Base-by-base conservation (phyloP, 495 filamentous ascomycete species). In the Annulohypoxylon nitens region DNA sequence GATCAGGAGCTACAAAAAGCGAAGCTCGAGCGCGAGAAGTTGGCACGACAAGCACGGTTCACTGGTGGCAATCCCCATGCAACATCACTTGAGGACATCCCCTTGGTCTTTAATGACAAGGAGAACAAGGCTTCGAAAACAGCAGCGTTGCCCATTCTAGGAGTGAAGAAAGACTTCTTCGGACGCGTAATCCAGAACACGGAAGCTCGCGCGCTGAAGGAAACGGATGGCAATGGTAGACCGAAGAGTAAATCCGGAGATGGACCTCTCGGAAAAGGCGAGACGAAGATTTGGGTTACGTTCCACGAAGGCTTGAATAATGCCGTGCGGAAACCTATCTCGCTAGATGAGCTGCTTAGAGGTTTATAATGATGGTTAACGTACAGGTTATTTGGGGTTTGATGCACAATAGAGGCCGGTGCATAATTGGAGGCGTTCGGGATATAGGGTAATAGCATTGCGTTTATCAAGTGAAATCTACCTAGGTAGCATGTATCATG, bases 271-370 rank as follows among this genome's bases (percentile, higher is more conserved):
- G 82, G 71, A 8, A 83, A 81, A 26, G 76, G 81, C 50, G 88
- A 88, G 51, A 83, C 81, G 20, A 91, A 90, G 77, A 91, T 97
- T 10, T 99, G 96, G 95, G 90, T 97, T 23, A 97, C 90, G 69
- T 99, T 92, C 78, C 91, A 98, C 76, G 96, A 98, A 81, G 96
- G 96, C n/a, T 91, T 93, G 78, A 96, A 93, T 72, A 98, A 98
- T 83, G 96, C 96, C 9, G 96, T 99, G 48, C 88, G 93, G 78
- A 98, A 98, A 79, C 94, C 94, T 3, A 88, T 99, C 68, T 92
- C 91, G 43, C 78, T 99, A 81, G 89, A 90, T 67, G 96, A 99
- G 79, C 85, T 99, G 71, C 82, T 99, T 85, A 85, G 83, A 66
- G 90, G 88, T 9, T 82, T 95, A 53, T 88, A 77, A 53, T 47